Conservation (phyloP, 176 grass and related monocot species). For the Lolium rigidum region DNA sequence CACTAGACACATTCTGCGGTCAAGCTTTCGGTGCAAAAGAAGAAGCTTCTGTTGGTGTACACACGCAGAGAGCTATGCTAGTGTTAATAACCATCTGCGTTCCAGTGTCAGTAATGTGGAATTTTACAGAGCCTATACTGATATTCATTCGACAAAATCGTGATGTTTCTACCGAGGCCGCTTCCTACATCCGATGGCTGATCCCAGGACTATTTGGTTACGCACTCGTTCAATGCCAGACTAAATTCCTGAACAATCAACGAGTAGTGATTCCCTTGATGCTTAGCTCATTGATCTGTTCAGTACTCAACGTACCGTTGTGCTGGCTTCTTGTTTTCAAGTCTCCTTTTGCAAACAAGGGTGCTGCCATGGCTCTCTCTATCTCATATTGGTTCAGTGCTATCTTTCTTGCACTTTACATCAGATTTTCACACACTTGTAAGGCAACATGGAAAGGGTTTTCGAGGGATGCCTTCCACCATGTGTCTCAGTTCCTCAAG, state of each 20-base stretch:
- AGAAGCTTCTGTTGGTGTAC: conserved; percentile 53
- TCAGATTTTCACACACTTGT: conserved; percentile 57
- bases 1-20: conserved; percentile 66
- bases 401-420: conserved; percentile 53
- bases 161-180: conserved; percentile 61
- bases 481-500: conserved; percentile 56
- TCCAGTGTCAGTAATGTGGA: conserved; percentile 52
- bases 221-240: conserved; percentile 59
- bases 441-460: conserved; percentile 44
- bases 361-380: conserved; percentile 57
- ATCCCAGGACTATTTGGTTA: conserved; percentile 65
- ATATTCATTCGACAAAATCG: conserved; percentile 52
- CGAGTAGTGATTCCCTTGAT: conserved; percentile 62
- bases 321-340: conserved; percentile 63
- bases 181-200: conserved; percentile 52
- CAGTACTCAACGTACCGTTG: conserved; percentile 41
- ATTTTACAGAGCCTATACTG: conserved; percentile 52
- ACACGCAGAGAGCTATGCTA: conserved; percentile 58
- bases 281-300: conserved; percentile 55
- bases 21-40: conserved; percentile 66
- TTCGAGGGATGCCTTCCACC: conserved; percentile 43
- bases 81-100: conserved; percentile 44
- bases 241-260: conserved; percentile 66
- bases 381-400: conserved; percentile 63
- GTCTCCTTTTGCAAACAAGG: conserved; percentile 48